These are phyloP conservation scores for Cordyceps javanica DNA, from an alignment of 2,329 filamentous ascomycete genomes.

Conservation along the genomic window DNA sequence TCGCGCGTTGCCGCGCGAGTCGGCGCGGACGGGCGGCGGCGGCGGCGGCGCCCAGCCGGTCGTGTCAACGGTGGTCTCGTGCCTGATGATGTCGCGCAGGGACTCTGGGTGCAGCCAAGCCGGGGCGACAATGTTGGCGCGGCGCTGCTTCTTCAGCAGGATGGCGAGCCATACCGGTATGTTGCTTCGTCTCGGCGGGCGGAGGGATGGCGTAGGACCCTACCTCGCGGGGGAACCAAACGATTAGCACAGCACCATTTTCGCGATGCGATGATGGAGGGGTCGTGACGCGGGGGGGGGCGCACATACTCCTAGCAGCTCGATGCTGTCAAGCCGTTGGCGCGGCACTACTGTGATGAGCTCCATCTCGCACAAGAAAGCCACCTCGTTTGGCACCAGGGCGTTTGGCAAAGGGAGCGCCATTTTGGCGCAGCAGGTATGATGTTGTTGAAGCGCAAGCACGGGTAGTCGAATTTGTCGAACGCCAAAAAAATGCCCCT, in stretches of 20 bases:
- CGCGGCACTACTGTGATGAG: slow-evolving; percentile 87
- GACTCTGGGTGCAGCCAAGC: slow-evolving; percentile 78
- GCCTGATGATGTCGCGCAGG: slow-evolving; percentile 69
- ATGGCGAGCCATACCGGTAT: slow-evolving; percentile 92
- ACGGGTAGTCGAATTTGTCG: not conserved
- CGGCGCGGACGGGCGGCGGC: slow-evolving; percentile 50
- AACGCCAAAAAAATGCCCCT: not conserved
- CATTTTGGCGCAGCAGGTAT: slow-evolving; percentile 28
- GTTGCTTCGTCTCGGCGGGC: slow-evolving; percentile 72
- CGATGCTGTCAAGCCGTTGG: slow-evolving; percentile 78
- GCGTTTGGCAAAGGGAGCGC: slow-evolving; percentile 44
- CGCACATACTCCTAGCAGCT: slow-evolving; percentile 72
- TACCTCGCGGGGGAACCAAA: slow-evolving; percentile 30
- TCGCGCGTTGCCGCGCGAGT: slow-evolving; percentile 38
- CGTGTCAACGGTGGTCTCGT: slow-evolving; percentile 68
- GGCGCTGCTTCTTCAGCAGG: slow-evolving; percentile 86
- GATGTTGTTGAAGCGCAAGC: not conserved
- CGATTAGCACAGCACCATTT: not conserved
- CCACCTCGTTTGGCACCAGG: slow-evolving; percentile 79
- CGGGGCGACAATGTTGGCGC: slow-evolving; percentile 87
- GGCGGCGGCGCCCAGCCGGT: slow-evolving; percentile 74
- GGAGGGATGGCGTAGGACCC: slow-evolving; percentile 71
- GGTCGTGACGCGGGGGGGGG: slow-evolving; percentile 15
- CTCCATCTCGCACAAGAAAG: slow-evolving; percentile 97
- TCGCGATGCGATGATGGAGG: slow-evolving; percentile 10